Base-by-base conservation (phyloP, 371 early-diverging fungal genomes). In the Basidiobolus meristosporus region DNA sequence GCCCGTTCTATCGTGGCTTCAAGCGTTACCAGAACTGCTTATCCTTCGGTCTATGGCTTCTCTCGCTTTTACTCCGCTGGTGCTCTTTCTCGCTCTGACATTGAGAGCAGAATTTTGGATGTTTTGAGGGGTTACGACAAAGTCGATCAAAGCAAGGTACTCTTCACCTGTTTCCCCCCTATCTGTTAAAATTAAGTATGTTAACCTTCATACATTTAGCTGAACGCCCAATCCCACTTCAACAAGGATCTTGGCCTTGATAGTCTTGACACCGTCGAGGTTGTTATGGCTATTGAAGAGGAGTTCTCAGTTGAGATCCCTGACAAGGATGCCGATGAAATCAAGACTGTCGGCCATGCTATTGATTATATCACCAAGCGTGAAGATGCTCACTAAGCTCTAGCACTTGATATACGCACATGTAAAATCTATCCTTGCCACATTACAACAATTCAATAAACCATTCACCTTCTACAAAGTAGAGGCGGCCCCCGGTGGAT, bases 251-350 rank as follows among this genome's bases (percentile, higher is more conserved):
- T 97, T 47, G 88, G 89, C 12, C 62, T 97, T 44, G 98, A 97
- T 60, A 78, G 80, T 53, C 68, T 97, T 52, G 96, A 95, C 61
- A 81, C 87, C 41, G 93, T 95, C 32, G 98, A 97, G 63, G 90
- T 95, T 41, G 87, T 92, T 38, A 95, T 97, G 90, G 93, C 93
- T 35, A 75, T 97, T 47, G 98, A 97, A 65, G 95, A 97, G 51
- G 98, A 97, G 60, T 97, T 97, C 68, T 81, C 78, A 48, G 80
- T 95, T 40, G 96, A 97, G 66, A 82, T 97, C 51, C 80, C 92
- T 40, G 98, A 97, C 56, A 79, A 85, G 59, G 96, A 89, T 46
- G 93, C 95, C 44, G 98, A 97, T 58, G 75, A 82, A 48, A 91
- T 97, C 63, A 66, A 79, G 59, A 85, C 79, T 39, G 74, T 82